These are phyloP conservation scores for Tylopilus sp. DNA, from an alignment of 1,284 basidiomycete genomes.

Conservation along the genomic window DNA sequence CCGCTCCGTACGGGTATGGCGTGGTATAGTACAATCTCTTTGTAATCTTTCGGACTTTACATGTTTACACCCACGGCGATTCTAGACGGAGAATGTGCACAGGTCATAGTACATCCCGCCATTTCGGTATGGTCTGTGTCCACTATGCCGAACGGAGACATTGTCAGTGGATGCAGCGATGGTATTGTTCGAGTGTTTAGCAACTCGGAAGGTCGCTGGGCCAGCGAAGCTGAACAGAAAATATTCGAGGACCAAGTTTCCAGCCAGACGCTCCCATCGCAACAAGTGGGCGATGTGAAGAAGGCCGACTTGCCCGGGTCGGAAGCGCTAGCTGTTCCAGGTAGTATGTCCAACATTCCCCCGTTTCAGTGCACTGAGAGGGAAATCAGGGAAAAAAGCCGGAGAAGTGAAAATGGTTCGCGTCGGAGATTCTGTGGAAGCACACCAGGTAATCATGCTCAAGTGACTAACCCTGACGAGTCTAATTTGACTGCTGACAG, in stretches of 20 bases:
- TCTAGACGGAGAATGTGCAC: slow-evolving; percentile 71
- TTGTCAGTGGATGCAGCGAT: slow-evolving; percentile 89
- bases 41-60: neutral
- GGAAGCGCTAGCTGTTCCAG: slow-evolving; percentile 75
- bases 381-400: slow-evolving; percentile 71
- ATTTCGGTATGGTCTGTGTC: slow-evolving; percentile 94
- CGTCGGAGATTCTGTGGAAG: slow-evolving; percentile 76
- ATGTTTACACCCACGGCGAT: slow-evolving; percentile 4
- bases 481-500: slow-evolving; percentile 32
- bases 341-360: slow-evolving; percentile 36
- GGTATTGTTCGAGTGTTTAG: slow-evolving; percentile 88
- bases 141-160: slow-evolving; percentile 82
- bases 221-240: slow-evolving; percentile 62
- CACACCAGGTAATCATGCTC: slow-evolving; percentile 65
- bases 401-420: slow-evolving; percentile 92
- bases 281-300: slow-evolving; percentile 91
- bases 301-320: slow-evolving; percentile 81
- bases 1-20: slow-evolving; percentile 78
- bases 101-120: slow-evolving; percentile 88
- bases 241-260: slow-evolving; percentile 73
- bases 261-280: slow-evolving; percentile 63
- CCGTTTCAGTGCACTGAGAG: slow-evolving; percentile 8
- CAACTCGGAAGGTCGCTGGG: slow-evolving; percentile 68
- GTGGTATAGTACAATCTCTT: slow-evolving; percentile 38
- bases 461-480: neutral